Evolutionary conservation across 441 rosid species (phyloP), one percentile per base, ranked within the genome.

Genomic region (Corymbia citriodora): DNA sequence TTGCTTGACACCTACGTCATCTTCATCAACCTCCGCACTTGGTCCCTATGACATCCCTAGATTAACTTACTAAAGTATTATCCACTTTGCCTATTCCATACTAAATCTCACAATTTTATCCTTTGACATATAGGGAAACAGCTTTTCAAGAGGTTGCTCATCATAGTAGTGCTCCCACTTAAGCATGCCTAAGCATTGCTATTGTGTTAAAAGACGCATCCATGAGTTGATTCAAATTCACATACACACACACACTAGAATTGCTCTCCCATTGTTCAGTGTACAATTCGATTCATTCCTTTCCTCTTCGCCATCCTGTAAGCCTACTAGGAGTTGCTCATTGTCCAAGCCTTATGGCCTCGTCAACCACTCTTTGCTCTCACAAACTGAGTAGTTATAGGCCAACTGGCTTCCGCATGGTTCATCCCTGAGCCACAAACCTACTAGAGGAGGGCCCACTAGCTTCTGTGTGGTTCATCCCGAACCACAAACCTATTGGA

Each of bases 21-120:
- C 10, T 96, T 91, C 96, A 99, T 52, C 98, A 96, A 94, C 95
- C 96, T 61, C 99, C 99, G 4, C 95, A 96, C 92, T 98, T 96
- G 14, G 91, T 94, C 21, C 8, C 9, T 6, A 54, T 0, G 55
- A 2, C 21, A 17, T 54, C 55, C 55, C 2, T 54, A 17, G 55
- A 17, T 54, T 17, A 54, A 17, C 21, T 2, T 54, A 54, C 0
- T 17, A 54, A 54, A 54, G 0, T 54, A 54, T 54, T 54, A 0
- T 54, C 9, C 0, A 1, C 55, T 15, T 54, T 54, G 1, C 9
- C 21, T 54, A 54, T 6, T 17, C 3, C 9, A 54, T 54, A 54
- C 0, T 1, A 0, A 54, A 54, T 54, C 3, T 54, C 55, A 54
- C 0, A 17, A 3, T 54, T 3, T 54, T 54, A 1, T 17, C 9